phyloP scores from a whole-genome alignment of 495 filamentous ascomycete genomes.

The Cercophora newfieldiana region DNA sequence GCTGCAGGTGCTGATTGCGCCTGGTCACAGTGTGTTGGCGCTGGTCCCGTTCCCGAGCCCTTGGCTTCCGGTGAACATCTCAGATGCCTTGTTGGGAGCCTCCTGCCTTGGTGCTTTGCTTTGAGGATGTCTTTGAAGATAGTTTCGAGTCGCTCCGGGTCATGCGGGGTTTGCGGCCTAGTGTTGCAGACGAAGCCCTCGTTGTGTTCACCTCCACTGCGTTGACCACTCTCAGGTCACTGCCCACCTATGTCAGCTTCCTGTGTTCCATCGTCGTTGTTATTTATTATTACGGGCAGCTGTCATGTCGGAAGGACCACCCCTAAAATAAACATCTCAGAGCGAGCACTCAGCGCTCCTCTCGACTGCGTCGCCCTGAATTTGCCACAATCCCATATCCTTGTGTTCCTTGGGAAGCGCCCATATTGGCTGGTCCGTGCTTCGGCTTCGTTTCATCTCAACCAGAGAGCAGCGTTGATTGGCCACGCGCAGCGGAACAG shows the following conservation, averaged over 20 bases:
- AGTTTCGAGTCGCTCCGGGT: slow-evolving; percentile 6
- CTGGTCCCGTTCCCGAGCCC: neutral
- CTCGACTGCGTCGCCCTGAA: neutral
- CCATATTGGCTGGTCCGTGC: slow-evolving; percentile 27
- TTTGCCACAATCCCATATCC: slow-evolving; percentile 14
- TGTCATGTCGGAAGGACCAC: neutral
- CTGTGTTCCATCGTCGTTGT: slow-evolving; percentile 4
- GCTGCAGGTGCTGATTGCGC: slow-evolving; percentile 18
- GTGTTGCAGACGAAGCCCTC: neutral
- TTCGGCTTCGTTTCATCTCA: slow-evolving; percentile 37
- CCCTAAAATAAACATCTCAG: slow-evolving; percentile 13
- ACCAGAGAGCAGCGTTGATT: slow-evolving; percentile 26
- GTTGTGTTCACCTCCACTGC: neutral
- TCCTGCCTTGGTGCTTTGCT: neutral
- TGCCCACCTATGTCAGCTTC: neutral
- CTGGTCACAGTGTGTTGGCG: slow-evolving; percentile 4
- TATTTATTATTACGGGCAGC: slow-evolving; percentile 1
- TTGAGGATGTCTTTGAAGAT: slow-evolving; percentile 1
- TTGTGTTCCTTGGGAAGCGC: slow-evolving; percentile 26
- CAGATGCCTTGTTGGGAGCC: neutral
- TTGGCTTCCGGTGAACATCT: neutral
- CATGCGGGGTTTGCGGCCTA: neutral
- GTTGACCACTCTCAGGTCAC: neutral
- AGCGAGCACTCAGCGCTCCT: neutral
- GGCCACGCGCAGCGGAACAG: slow-evolving; percentile 25